Conservation (phyloP, 73 alveolate species). For the Tetrahymena elliotti region DNA sequence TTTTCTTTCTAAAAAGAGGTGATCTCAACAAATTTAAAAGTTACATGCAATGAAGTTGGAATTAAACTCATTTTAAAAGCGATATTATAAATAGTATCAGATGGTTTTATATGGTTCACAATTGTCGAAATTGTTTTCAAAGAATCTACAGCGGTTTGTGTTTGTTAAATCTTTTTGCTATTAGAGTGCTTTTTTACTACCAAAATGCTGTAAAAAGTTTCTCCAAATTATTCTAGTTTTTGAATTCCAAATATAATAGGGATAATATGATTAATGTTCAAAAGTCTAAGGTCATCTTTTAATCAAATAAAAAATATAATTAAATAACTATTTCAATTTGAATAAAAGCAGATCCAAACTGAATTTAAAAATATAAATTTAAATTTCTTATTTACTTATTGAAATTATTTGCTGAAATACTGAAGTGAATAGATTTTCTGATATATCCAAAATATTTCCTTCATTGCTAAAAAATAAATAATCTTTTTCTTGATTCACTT, state of each 20-base stretch:
- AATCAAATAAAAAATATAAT: too few relatives aligned
- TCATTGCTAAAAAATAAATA: neutral
- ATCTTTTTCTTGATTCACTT: neutral
- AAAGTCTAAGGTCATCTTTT: neutral
- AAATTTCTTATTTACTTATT: neutral
- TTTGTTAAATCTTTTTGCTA: neutral
- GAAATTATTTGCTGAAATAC: neutral
- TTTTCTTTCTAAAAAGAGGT: neutral
- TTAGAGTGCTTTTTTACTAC: neutral
- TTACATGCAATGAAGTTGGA: neutral
- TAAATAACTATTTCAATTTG: too few relatives aligned
- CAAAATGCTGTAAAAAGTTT: neutral
- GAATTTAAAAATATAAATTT: neutral
- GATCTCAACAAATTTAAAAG: neutral
- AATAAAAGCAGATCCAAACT: too few relatives aligned
- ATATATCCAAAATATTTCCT: neutral
- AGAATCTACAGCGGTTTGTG: neutral
- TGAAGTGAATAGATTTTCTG: neutral
- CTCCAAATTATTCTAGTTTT: neutral
- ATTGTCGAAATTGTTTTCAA: neutral
- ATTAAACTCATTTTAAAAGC: neutral
- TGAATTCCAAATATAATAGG: neutral
- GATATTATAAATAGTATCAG: neutral
- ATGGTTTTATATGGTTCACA: neutral
- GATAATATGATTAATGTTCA: neutral